Conservation (phyloP, 306 rosid genomes). For the Psophocarpus tetragonolobus region DNA sequence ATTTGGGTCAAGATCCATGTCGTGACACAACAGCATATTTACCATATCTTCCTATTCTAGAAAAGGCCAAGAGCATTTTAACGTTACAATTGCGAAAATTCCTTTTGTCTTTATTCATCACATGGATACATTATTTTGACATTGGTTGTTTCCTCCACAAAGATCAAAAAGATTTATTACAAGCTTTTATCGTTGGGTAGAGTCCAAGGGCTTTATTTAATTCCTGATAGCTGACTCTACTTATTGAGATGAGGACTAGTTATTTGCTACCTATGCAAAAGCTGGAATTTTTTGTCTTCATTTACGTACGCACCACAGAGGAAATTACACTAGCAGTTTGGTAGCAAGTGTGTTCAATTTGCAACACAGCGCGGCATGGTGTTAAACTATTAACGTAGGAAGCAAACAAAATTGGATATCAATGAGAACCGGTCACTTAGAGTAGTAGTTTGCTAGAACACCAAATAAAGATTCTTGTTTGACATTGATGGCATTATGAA, state of each 20-base stretch:
- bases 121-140: conserved; percentile 10
- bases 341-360: neutral
- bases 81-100: conserved; percentile 42
- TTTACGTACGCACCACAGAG: neutral
- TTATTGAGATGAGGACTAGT: neutral
- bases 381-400: neutral
- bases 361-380: neutral
- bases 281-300: neutral
- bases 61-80: conserved; percentile 32
- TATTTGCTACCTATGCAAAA: neutral
- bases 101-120: conserved; percentile 29
- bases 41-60: conserved; percentile 19
- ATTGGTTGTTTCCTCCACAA: neutral
- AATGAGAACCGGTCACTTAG: neutral
- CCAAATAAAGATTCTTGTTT: neutral
- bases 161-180: neutral
- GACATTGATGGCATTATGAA: conserved; percentile 9
- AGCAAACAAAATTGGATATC: neutral
- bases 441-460: neutral
- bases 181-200: neutral
- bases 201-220: neutral
- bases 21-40: conserved; percentile 33
- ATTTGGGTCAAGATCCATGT: conserved; percentile 23
- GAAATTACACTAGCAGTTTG: neutral
- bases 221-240: neutral